These are phyloP conservation scores for Saccharomycopsis sp. DNA, from an alignment of 805 yeast species.

Conservation along the genomic window DNA sequence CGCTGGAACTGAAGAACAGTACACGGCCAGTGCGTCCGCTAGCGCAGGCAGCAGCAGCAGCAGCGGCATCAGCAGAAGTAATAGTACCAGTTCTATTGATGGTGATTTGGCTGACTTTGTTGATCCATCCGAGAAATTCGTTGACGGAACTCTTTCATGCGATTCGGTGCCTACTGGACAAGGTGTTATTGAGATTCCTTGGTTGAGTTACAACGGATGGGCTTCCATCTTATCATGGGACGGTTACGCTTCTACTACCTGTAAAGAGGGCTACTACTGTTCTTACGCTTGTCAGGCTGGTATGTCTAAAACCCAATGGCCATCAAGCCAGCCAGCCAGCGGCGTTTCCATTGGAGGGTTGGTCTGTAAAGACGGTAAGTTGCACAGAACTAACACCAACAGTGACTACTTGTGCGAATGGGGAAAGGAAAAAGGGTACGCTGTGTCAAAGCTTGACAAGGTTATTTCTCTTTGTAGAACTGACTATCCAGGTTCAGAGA, in stretches of 20 bases:
- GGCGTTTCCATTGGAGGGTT: conserved; percentile 96
- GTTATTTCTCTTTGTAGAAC: conserved; percentile 92
- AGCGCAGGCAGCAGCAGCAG: conserved; percentile 31
- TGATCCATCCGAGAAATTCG: conserved; percentile 46
- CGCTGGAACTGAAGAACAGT: conserved; percentile 19
- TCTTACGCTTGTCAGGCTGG: conserved; percentile 98
- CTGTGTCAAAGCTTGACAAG: conserved; percentile 54
- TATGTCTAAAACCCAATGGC: conserved; percentile 99
- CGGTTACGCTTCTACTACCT: conserved; percentile 62
- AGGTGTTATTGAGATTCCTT: conserved; percentile 73
- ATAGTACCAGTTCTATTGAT: conserved; percentile 34
- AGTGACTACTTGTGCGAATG: conserved; percentile 73
- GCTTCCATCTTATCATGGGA: conserved; percentile 55
- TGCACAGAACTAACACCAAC: conserved; percentile 72
- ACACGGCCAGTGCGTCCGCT: conserved; percentile 27
- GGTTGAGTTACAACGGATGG: conserved; percentile 76
- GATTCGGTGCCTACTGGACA: conserved; percentile 62
- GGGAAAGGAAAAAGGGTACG: conserved; percentile 69
- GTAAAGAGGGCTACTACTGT: conserved; percentile 89
- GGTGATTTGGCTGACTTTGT: conserved; percentile 49
- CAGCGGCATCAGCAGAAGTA: conserved; percentile 21
- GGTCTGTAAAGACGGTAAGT: conserved; percentile 73
- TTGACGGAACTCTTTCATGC: conserved; percentile 68
- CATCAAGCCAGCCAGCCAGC: conserved; percentile 72
- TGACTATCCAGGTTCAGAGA: conserved; percentile 98